Evolutionary conservation across 768 basidiomycete species (phyloP).

Genomic region (Paxillus rubicundulus): DNA sequence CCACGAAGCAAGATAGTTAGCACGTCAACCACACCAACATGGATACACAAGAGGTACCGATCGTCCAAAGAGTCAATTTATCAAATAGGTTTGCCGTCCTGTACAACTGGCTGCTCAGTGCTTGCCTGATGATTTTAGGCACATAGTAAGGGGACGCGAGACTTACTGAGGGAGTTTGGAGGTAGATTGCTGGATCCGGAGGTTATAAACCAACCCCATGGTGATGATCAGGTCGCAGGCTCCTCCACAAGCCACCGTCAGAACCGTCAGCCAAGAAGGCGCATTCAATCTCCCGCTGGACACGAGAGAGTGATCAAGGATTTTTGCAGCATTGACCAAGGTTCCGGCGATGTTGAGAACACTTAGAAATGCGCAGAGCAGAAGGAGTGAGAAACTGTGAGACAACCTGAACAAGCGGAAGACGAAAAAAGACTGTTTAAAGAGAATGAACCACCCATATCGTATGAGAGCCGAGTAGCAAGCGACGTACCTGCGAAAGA

Average conservation of each 20-base stretch:
- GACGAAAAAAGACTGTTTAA: constrained; percentile 1
- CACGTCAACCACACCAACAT: no score
- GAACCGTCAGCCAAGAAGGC: background rate
- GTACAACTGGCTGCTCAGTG: background rate
- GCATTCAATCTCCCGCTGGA: background rate
- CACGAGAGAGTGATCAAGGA: background rate
- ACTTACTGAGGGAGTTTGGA: background rate
- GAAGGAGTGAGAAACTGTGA: background rate
- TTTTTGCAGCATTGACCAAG: background rate
- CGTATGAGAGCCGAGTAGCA: no score
- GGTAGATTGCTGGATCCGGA: background rate
- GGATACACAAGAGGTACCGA: background rate
- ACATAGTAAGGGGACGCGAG: background rate
- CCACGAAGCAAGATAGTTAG: no score
- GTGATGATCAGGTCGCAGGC: constrained; percentile 1
- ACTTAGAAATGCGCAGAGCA: background rate
- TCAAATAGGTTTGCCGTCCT: background rate
- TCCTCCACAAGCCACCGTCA: background rate
- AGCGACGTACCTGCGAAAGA: constrained; percentile 1
- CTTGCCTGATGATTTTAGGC: no score
- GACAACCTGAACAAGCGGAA: constrained; percentile 1
- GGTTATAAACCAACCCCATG: background rate
- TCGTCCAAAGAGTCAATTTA: constrained; percentile 1
- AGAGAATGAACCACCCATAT: background rate
- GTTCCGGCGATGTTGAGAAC: constrained; percentile 1